Base-by-base conservation (phyloP, 768 basidiomycete genomes). In the Suillus hirtellus region DNA sequence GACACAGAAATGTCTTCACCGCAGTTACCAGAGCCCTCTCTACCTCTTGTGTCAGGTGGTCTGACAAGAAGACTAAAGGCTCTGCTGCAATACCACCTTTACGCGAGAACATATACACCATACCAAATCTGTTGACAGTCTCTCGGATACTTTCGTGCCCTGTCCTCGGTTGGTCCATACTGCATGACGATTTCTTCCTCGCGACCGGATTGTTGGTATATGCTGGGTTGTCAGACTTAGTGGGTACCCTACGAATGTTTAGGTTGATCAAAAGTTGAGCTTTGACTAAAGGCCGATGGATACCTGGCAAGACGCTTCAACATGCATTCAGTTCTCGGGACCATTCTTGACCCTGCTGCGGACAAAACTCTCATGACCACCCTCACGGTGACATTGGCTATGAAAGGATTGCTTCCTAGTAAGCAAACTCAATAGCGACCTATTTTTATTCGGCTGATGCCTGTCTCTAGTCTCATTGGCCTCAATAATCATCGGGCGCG, bases 321-420 rank as follows among this genome's bases (percentile, higher is more conserved):
- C 34, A 93, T 93, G 90, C 84, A 84, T 60, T 87, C 93, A 14
- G 95, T 99, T n/a, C 81, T 99, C 21, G 97, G 97, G 21, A 92
- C 93, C 10, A 95, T 99, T 63, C 83, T 99, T 14, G 97, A 99
- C 74, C 97, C 97, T 14, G 94, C 96, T 0, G 97, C 97, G 2
- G 97, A 99, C 83, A 99, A 99, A 76, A 82, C 86, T 12, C 79
- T 99, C 49, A 91, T 99, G 90, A 96, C 97, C 1, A 98, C 96
- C 1, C 79, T 99, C 70, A 93, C 93, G 0, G 78, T 95, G 54
- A 90, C 95, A 1, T 78, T 99, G 65, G 87, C 94, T 0, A 85
- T 90, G 83, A 89, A 92, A 67, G 89, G 86, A 24, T 79, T 96
- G 67, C 79, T 99, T 24, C 96, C 96, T 10, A 67, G 96, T 96